Conservation (phyloP, 2,329 filamentous ascomycete genomes). For the Aspergillus tamarii region DNA sequence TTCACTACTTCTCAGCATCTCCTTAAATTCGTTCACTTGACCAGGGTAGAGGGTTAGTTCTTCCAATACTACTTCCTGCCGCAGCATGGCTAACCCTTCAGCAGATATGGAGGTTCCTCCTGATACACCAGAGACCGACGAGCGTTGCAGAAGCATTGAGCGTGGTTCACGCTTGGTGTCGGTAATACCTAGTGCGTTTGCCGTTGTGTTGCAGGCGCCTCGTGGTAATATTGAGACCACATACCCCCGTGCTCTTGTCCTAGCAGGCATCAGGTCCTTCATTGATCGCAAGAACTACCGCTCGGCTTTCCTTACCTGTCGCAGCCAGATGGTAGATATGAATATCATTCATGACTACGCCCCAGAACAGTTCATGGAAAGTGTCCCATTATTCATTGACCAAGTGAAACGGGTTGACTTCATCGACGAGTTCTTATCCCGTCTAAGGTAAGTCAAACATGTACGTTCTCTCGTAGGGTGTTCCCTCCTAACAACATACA, state of each 20-base stretch:
- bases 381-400: slow-evolving; percentile 75
- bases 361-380: slow-evolving; percentile 80
- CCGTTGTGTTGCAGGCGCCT: slow-evolving; percentile 89
- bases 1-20: slow-evolving; percentile 92
- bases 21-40: slow-evolving; percentile 89
- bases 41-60: slow-evolving; percentile 62
- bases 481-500: slow-evolving; percentile 30
- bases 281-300: slow-evolving; percentile 82
- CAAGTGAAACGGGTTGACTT: slow-evolving; percentile 81
- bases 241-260: slow-evolving; percentile 86
- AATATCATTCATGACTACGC: slow-evolving; percentile 94
- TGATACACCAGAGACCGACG: slow-evolving; percentile 89
- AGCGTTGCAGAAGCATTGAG: slow-evolving; percentile 89
- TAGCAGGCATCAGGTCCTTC: slow-evolving; percentile 81
- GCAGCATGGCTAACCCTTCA: slow-evolving; percentile 26
- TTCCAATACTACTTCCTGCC: slow-evolving; percentile 14
- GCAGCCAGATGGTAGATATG: slow-evolving; percentile 94
- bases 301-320: slow-evolving; percentile 82
- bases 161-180: slow-evolving; percentile 84
- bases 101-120: slow-evolving; percentile 77
- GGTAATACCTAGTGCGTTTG: slow-evolving; percentile 85
- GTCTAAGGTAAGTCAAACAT: slow-evolving; percentile 64
- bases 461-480: not conserved
- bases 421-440: slow-evolving; percentile 89
- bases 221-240: slow-evolving; percentile 95